Conservation (phyloP, 179 eudicot genomes). For the Camellia oleifera region DNA sequence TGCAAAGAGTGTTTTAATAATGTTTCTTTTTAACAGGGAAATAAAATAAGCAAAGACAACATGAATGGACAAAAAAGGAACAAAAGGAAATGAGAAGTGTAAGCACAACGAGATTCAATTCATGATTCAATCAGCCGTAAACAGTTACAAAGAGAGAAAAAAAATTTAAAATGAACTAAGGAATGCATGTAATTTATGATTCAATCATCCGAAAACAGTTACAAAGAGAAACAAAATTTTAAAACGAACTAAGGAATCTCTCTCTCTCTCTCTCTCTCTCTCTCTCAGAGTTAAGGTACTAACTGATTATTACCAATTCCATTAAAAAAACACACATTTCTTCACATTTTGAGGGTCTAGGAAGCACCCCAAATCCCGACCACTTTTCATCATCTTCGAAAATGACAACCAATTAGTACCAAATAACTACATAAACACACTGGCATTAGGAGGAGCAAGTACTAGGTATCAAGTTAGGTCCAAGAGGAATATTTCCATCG, state of each 20-base stretch:
- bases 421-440: not conserved
- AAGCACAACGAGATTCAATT: not conserved
- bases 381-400: not conserved
- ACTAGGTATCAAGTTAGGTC: not conserved
- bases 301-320: not conserved
- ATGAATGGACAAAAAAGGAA: not conserved
- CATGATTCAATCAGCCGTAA: not conserved
- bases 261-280: too few relatives aligned
- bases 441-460: not conserved
- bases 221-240: too few relatives aligned
- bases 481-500: too few relatives aligned
- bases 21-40: not conserved
- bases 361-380: not conserved
- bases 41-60: constrained; percentile 4
- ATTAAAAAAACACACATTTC: not conserved
- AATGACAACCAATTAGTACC: not conserved
- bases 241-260: too few relatives aligned
- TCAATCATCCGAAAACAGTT: too few relatives aligned
- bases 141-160: not conserved
- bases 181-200: not conserved
- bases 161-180: not conserved
- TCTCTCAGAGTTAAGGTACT: not conserved
- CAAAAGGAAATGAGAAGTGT: not conserved
- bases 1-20: too few relatives aligned
- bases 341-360: not conserved